Evolutionary conservation across 345 rosid genomes (phyloP), one percentile per base, ranked within the genome.

Genomic region (Bruguiera gymnorhiza): DNA sequence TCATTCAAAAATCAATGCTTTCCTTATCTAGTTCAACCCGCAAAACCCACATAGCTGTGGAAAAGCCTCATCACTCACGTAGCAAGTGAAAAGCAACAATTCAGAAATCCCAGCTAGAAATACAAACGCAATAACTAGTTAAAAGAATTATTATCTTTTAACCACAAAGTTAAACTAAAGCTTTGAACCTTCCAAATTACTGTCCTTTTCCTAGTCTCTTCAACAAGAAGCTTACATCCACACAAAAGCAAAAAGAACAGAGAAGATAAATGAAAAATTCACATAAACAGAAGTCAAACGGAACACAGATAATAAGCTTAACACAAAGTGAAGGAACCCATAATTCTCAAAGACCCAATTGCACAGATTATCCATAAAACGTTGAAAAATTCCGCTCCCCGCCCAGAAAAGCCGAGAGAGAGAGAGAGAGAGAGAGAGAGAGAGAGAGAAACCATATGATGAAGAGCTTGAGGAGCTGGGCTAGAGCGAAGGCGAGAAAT

Each of bases 381-480:
- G 23, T 20, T 20, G 2, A 53, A 53, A 53, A 20, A 20, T 34
- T 34, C 1, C 7, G 37, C 37, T 7, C 37, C 9, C 10, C 2
- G 8, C 24, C 27, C 59, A 3, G 15, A 53, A 34, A 65, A 7
- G 21, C 2, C 19, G 0, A 66, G 13, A 53, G 54, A 24, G 21
- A 70, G 67, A 75, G 30, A 36, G 6, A 34, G 50, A 39, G 31
- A 55, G 59, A 55, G 59, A 55, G 59, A 53, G 23, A 23, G 79
- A 55, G 59, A 55, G 59, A 55, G 59, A 53, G 23, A 23, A 78
- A 88, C 94, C 97, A 89, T 76, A 88, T 80, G 66, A 93, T 91
- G 86, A 91, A 91, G 77, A 91, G 75, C 85, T 91, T 91, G 81
- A 91, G 93, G 83, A 89, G 85, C 77, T 91, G 96, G 67, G 97